Percentiles rank a stretch among this genome's conserved stretches.
Conservation (phyloP, 257 asterid species). For the Solanum piurae region DNA sequence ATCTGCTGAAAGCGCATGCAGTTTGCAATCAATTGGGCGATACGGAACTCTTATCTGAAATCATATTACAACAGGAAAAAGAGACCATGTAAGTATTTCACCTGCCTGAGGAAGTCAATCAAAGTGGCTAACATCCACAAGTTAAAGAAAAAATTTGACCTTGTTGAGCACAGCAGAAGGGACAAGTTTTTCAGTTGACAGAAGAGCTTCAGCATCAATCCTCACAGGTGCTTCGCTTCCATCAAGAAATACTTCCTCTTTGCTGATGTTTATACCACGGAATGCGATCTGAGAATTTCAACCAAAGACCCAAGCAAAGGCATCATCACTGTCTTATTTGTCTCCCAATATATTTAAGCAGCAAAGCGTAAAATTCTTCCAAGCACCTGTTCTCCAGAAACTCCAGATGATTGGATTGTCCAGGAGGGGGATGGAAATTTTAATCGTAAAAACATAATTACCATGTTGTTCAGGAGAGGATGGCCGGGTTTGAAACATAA, state of each 20-base stretch:
- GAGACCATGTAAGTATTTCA: neutral
- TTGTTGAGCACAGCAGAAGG: conserved; percentile 80
- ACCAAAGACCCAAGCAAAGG: conserved; percentile 16
- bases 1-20: conserved; percentile 68
- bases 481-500: neutral
- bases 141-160: conserved; percentile 28
- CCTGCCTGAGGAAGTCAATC: neutral
- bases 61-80: neutral
- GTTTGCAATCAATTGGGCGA: conserved; percentile 77
- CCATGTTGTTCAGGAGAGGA: neutral
- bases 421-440: neutral
- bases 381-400: neutral
- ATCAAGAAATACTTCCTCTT: conserved; percentile 67
- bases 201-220: conserved; percentile 77
- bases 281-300: conserved; percentile 48
- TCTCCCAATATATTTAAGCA: neutral
- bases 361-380: neutral
- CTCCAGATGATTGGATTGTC: neutral
- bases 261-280: conserved; percentile 75
- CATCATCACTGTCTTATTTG: neutral
- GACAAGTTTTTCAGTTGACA: conserved; percentile 72
- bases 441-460: neutral
- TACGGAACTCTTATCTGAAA: conserved; percentile 79
- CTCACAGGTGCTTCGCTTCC: conserved; percentile 95
- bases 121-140: neutral